Evolutionary conservation across 2,329 filamentous ascomycete species (phyloP).

Genomic region (Davidsoniella eucalypti): DNA sequence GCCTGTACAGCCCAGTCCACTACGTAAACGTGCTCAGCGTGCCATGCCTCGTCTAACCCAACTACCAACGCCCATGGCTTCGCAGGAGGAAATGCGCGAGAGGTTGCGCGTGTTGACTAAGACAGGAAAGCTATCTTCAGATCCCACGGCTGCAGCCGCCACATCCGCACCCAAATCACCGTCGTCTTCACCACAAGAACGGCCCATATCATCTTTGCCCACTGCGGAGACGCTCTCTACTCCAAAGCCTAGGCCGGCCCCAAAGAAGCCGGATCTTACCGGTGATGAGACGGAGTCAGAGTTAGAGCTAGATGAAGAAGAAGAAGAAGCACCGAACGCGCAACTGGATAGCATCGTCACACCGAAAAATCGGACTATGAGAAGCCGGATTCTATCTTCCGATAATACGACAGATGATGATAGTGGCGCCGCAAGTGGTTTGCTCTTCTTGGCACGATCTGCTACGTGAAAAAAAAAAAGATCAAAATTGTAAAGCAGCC

Average conservation of each 20-base stretch:
- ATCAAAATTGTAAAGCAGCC: neutral
- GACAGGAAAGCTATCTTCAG: neutral
- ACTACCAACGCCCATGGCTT: conserved; percentile 4
- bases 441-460: conserved; percentile 18
- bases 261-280: neutral
- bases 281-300: conserved; percentile 16
- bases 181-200: neutral
- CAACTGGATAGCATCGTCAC: neutral
- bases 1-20: conserved; percentile 3
- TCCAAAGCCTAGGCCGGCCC: neutral
- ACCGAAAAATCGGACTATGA: conserved; percentile 1
- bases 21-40: conserved; percentile 1
- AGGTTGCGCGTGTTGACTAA: neutral
- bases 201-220: neutral
- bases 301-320: conserved; percentile 14
- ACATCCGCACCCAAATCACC: neutral
- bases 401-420: conserved; percentile 21
- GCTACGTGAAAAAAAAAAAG: neutral
- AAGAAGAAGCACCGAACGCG: neutral
- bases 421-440: conserved; percentile 22
- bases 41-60: neutral
- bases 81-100: neutral
- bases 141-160: neutral
- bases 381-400: conserved; percentile 13
- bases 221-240: neutral